Conservation (phyloP, 139 green algal genomes). For the Nannochloris sp. region DNA sequence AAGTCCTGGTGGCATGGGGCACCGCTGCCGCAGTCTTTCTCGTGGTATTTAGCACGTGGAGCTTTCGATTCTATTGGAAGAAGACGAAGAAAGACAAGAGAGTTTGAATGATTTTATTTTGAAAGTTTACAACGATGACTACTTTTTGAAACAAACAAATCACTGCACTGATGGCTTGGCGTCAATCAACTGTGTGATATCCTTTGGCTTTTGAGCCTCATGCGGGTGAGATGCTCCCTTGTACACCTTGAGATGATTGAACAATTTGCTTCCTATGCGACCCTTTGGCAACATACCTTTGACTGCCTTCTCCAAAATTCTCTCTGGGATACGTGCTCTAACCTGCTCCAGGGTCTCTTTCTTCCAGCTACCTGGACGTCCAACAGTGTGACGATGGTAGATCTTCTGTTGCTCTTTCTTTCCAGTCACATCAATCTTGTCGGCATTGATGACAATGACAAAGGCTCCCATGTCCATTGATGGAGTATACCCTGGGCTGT, state of each 20-base stretch:
- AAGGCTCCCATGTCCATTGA: slow-evolving; percentile 94
- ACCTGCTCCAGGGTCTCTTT: slow-evolving; percentile 74
- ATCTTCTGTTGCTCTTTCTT: slow-evolving; percentile 86
- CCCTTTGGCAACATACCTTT: slow-evolving; percentile 97
- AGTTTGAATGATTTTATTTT: not conserved
- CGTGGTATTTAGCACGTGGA: slow-evolving; percentile 28
- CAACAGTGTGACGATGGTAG: slow-evolving; percentile 79
- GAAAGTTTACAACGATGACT: not conserved
- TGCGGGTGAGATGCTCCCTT: slow-evolving; percentile 84
- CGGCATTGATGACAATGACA: slow-evolving; percentile 94
- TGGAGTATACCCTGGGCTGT: slow-evolving; percentile 75
- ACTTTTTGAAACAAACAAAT: slow-evolving; percentile 1
- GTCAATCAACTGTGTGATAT: slow-evolving; percentile 77
- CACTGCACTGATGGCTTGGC: slow-evolving; percentile 27
- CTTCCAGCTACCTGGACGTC: slow-evolving; percentile 63
- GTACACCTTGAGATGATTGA: slow-evolving; percentile 93
- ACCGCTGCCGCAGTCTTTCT: slow-evolving; percentile 7
- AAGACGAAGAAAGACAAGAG: not conserved
- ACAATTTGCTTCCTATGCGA: slow-evolving; percentile 69
- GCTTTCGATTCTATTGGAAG: slow-evolving; percentile 22
- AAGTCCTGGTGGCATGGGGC: slow-evolving; percentile 38
- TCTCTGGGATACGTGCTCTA: slow-evolving; percentile 82
- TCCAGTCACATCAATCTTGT: slow-evolving; percentile 83
- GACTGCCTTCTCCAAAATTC: slow-evolving; percentile 95
- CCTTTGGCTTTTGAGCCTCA: slow-evolving; percentile 77